These are phyloP conservation scores for Anastatica hierochuntica DNA, from an alignment of 345 rosid genomes.

Conservation along the genomic window DNA sequence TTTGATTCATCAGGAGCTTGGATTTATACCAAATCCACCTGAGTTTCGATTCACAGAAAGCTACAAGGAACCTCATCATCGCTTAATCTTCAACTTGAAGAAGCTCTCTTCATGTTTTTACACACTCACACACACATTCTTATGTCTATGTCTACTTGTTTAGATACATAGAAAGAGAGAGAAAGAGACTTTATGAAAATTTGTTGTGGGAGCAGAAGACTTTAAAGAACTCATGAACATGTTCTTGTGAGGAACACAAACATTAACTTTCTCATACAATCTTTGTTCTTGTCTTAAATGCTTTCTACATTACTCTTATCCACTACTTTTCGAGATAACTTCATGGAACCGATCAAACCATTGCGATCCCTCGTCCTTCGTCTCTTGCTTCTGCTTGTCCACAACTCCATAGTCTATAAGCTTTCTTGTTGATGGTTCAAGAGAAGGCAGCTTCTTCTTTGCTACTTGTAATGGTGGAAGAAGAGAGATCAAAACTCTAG, in stretches of 20 bases:
- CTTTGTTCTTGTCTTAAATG: conserved; percentile 16
- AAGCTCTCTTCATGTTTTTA: conserved; percentile 1
- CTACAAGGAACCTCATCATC: conserved; percentile 5
- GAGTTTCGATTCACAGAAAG: conserved; percentile 13
- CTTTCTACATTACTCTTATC: conserved; percentile 20
- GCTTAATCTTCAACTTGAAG: conserved; percentile 15
- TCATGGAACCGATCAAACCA: conserved; percentile 73
- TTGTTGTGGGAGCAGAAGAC: conserved; percentile 6
- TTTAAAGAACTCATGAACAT: conserved; percentile 22
- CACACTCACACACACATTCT: neutral
- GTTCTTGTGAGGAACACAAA: conserved; percentile 19
- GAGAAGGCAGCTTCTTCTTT: conserved; percentile 31
- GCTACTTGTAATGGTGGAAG: conserved; percentile 42
- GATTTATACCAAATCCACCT: conserved; percentile 5
- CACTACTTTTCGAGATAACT: conserved; percentile 58
- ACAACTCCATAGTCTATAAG: too few species aligned
- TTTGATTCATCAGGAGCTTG: conserved; percentile 15
- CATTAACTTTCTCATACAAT: conserved; percentile 18
- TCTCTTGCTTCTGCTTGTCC: conserved; percentile 12
- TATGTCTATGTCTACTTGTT: conserved; percentile 16
- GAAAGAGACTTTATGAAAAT: too few species aligned
- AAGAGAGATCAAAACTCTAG: conserved; percentile 57
- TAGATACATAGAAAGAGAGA: too few species aligned
- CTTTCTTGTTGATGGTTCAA: too few species aligned
- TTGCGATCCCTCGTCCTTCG: conserved; percentile 23